Conservation (phyloP, 2,329 filamentous ascomycete species). For the Aspergillus sp. region DNA sequence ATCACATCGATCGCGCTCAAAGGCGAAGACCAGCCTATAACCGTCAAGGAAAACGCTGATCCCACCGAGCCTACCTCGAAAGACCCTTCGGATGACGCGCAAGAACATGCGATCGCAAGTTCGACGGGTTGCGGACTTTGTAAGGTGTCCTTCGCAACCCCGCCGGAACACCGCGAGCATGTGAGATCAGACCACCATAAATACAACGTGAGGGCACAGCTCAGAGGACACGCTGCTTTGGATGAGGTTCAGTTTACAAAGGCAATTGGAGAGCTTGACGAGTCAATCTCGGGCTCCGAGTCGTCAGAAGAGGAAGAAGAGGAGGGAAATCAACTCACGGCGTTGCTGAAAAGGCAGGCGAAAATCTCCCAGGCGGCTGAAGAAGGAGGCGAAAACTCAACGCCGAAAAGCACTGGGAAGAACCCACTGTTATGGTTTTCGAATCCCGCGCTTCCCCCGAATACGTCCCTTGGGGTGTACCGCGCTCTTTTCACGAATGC, state of each 20-base stretch:
- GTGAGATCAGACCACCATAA: constrained; percentile 86
- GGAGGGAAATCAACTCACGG: constrained; percentile 59
- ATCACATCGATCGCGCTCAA: constrained; percentile 66
- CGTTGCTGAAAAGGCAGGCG: constrained; percentile 80
- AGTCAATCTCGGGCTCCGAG: constrained; percentile 81
- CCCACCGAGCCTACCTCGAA: constrained; percentile 12
- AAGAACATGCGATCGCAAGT: constrained; percentile 44
- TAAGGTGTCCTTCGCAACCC: constrained; percentile 65
- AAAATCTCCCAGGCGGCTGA: constrained; percentile 58
- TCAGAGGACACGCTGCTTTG: constrained; percentile 70
- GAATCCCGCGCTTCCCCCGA: constrained; percentile 70
- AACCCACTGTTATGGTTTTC: constrained; percentile 83
- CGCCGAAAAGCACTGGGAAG: constrained; percentile 60
- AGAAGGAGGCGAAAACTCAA: constrained; percentile 48
- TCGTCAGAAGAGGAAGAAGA: constrained; percentile 69
- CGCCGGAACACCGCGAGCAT: constrained; percentile 82
- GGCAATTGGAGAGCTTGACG: constrained; percentile 79
- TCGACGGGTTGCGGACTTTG: constrained; percentile 82
- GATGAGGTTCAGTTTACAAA: constrained; percentile 83
- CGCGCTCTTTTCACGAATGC: constrained; percentile 72
- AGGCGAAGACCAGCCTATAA: constrained; percentile 39
- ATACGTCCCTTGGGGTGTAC: constrained; percentile 83
- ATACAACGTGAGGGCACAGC: constrained; percentile 92
- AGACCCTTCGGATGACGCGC: constrained; percentile 35
- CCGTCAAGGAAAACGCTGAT: constrained; percentile 23